Evolutionary conservation across 495 filamentous ascomycete species (phyloP).

Genomic region (Rhizodiscina lignyota): DNA sequence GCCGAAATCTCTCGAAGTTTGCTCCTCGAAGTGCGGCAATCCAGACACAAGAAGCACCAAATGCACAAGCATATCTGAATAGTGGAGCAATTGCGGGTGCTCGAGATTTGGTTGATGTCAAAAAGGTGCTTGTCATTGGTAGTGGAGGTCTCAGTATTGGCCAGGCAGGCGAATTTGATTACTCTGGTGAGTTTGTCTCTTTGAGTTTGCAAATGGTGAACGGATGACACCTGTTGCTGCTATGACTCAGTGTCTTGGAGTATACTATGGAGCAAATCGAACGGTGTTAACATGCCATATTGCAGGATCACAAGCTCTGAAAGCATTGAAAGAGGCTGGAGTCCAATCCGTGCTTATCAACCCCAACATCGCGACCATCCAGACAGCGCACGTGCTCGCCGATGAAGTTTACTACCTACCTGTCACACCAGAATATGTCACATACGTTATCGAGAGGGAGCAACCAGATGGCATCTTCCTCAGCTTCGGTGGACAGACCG

Average conservation of each 20-base stretch:
- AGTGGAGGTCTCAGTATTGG: slow-evolving; percentile 94
- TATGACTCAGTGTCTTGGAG: not conserved
- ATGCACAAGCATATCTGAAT: slow-evolving; percentile 72
- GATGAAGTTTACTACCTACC: slow-evolving; percentile 98
- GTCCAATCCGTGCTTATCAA: slow-evolving; percentile 94
- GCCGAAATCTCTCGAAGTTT: no score
- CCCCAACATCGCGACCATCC: slow-evolving; percentile 96
- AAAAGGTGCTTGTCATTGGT: slow-evolving; percentile 95
- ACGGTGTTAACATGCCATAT: not conserved
- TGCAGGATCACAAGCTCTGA: slow-evolving; percentile 68
- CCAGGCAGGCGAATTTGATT: slow-evolving; percentile 97
- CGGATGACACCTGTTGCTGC: not conserved
- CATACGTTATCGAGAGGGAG: slow-evolving; percentile 87
- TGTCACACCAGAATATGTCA: slow-evolving; percentile 92
- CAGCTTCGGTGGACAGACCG: slow-evolving; percentile 93
- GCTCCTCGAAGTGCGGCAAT: no score
- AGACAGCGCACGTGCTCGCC: slow-evolving; percentile 92
- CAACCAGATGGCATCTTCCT: slow-evolving; percentile 90
- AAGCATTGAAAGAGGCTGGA: slow-evolving; percentile 78
- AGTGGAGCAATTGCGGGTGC: slow-evolving; percentile 67
- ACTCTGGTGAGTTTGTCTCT: slow-evolving; percentile 52
- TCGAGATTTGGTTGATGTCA: slow-evolving; percentile 68
- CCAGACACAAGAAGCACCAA: slow-evolving; percentile 47
- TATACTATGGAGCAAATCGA: not conserved
- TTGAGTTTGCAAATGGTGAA: not conserved